Evolutionary conservation across 148 eudicot genomes (phyloP).

Genomic region (Pharnaceum exiguum): DNA sequence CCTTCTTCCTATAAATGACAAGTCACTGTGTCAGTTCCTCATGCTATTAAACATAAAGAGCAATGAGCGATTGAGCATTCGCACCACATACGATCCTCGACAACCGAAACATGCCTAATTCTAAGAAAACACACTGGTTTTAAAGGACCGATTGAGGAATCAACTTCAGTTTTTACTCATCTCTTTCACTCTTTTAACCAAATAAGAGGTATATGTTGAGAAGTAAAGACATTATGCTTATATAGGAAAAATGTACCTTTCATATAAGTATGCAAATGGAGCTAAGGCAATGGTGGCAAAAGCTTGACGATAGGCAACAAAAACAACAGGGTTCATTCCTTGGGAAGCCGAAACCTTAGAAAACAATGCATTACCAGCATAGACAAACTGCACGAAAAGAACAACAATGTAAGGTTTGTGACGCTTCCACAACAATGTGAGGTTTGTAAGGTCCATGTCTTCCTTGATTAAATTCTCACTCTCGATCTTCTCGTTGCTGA

Average conservation of each 20-base stretch:
- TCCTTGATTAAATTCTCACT: too few relatives aligned
- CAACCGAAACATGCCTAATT: too few relatives aligned
- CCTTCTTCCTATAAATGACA: slow-evolving; percentile 26
- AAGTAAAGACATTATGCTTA: too few relatives aligned
- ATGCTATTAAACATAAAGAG: slow-evolving; percentile 20
- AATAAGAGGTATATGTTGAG: too few relatives aligned
- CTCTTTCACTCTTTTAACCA: too few relatives aligned
- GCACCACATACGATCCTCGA: too few relatives aligned
- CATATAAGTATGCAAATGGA: slow-evolving; percentile 61
- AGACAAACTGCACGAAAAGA: slow-evolving; percentile 20
- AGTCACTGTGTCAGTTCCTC: not conserved
- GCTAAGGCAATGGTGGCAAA: slow-evolving; percentile 41
- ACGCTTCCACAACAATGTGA: slow-evolving; percentile 21
- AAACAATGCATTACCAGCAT: slow-evolving; percentile 43
- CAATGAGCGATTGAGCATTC: too few relatives aligned
- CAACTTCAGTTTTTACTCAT: too few relatives aligned
- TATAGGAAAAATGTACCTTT: slow-evolving; percentile 51
- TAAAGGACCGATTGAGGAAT: too few relatives aligned
- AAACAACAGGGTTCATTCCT: slow-evolving; percentile 63
- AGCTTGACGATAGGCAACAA: slow-evolving; percentile 60
- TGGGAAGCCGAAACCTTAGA: slow-evolving; percentile 64
- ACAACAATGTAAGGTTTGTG: slow-evolving; percentile 30
- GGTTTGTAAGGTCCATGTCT: too few relatives aligned
- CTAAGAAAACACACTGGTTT: too few relatives aligned
- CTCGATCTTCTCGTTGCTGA: too few relatives aligned